Conservation (phyloP, 2,329 filamentous ascomycete genomes). For the Sarocladiaceae sp. region DNA sequence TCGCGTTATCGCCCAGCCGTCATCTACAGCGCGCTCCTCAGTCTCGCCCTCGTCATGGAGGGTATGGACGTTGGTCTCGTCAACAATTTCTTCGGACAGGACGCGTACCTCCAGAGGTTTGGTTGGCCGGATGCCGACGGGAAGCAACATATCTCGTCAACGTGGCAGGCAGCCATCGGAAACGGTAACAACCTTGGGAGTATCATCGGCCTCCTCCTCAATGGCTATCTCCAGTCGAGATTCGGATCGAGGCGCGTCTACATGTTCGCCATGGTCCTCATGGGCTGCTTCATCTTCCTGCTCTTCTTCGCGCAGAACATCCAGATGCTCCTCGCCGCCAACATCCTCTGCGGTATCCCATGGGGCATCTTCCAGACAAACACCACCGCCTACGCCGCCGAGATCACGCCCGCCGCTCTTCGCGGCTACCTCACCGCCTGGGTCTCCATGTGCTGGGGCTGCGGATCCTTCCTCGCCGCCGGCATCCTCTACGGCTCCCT, state of each 20-base stretch:
- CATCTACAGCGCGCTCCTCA: slow-evolving; percentile 23
- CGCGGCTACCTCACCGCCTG: slow-evolving; percentile 33
- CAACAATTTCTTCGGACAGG: slow-evolving; percentile 31
- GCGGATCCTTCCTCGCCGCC: slow-evolving; percentile 33
- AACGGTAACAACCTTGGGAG: slow-evolving; percentile 36
- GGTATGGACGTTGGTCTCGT: slow-evolving; percentile 32
- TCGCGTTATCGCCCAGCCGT: slow-evolving; percentile 22
- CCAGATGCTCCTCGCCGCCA: slow-evolving; percentile 28
- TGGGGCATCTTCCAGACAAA: slow-evolving; percentile 35
- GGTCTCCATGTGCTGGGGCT: slow-evolving; percentile 35
- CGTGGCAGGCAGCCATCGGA: slow-evolving; percentile 41
- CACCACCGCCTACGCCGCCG: slow-evolving; percentile 36
- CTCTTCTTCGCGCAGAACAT: slow-evolving; percentile 33
- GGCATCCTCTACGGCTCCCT: slow-evolving; percentile 25
- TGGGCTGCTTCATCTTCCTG: slow-evolving; percentile 34
- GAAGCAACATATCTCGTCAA: slow-evolving; percentile 32
- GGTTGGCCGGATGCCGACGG: slow-evolving; percentile 26
- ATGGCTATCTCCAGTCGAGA: slow-evolving; percentile 36
- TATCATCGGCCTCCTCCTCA: slow-evolving; percentile 39
- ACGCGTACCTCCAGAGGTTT: slow-evolving; percentile 24
- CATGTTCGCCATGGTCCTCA: slow-evolving; percentile 28
- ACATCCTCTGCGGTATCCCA: slow-evolving; percentile 36
- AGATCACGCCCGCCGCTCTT: slow-evolving; percentile 26
- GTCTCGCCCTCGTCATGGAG: slow-evolving; percentile 24
- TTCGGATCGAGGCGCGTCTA: slow-evolving; percentile 36